A percentile compares a stretch with the other conserved stretches of the same genome.
These are phyloP conservation scores for Phytophthora idaei DNA, from an alignment of 352 stramenopile species.

Conservation along the genomic window DNA sequence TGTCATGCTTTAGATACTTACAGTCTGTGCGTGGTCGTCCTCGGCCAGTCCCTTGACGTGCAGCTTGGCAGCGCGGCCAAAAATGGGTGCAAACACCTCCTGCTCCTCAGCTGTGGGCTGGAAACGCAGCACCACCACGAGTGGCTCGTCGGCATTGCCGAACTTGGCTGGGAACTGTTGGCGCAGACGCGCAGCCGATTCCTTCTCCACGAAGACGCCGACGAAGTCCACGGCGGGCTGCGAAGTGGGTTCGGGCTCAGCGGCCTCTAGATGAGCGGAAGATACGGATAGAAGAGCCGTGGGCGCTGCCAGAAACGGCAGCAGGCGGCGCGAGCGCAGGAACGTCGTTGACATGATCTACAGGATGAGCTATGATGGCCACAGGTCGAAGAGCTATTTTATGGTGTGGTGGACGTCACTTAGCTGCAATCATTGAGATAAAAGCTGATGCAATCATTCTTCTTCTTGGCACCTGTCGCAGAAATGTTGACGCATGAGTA, in stretches of 20 bases:
- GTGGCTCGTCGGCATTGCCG: slow-evolving; percentile 37
- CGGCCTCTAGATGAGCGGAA: slow-evolving; percentile 34
- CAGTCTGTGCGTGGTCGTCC: slow-evolving; percentile 70
- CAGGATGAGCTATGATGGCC: slow-evolving; percentile 5
- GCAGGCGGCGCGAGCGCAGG: slow-evolving; percentile 32
- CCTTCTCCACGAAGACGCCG: slow-evolving; percentile 75
- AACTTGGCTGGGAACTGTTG: slow-evolving; percentile 69
- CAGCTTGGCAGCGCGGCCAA: slow-evolving; percentile 62
- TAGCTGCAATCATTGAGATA: slow-evolving; percentile 1
- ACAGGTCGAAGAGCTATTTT: slow-evolving; percentile 1
- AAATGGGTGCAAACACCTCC: slow-evolving; percentile 72
- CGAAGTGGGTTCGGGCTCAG: neutral
- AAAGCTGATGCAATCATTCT: slow-evolving; percentile 14
- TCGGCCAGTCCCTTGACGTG: slow-evolving; percentile 68
- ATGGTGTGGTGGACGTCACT: slow-evolving; percentile 2
- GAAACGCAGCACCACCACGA: slow-evolving; percentile 82
- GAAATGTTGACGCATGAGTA: neutral
- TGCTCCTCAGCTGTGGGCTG: slow-evolving; percentile 75
- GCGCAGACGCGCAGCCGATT: slow-evolving; percentile 51
- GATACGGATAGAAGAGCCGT: slow-evolving; percentile 27
- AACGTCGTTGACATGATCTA: slow-evolving; percentile 14
- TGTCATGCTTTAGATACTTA: slow-evolving; percentile 6
- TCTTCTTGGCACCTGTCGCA: slow-evolving; percentile 1
- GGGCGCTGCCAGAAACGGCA: slow-evolving; percentile 34
- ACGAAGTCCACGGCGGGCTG: slow-evolving; percentile 65